Evolutionary conservation across 2,329 filamentous ascomycete species (phyloP), one percentile per base, ranked within the genome.

Genomic region (Davidsoniella eucalypti): DNA sequence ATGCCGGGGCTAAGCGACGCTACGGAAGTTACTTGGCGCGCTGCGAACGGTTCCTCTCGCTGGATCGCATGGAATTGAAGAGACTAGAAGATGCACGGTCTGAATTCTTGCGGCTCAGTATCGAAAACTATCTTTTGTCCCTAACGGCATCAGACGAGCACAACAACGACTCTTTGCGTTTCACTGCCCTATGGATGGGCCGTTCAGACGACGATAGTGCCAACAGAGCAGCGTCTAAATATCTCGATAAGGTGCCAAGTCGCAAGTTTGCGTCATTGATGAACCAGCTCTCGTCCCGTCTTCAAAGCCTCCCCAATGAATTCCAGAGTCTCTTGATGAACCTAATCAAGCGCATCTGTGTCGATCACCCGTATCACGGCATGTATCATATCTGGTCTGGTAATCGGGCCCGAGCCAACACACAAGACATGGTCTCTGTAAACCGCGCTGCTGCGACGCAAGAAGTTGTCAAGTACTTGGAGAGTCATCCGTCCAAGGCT

Each of bases 311-410:
- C 29, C 65, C 72, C 1, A 74, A 72, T 1, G 61, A 69, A 0
- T 98, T 99, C 59, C 92, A 98, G 59, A 71, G 69, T 39, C 70
- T 90, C 1, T 69, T 99, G 2, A 76, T 78, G 47, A 69, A 71
- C 2, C 68, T 98, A 16, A 80, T 96, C 3, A 78, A 80, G 59
- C 80, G 80, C 7, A 94, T 98, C 50, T 96, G 90, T 60, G 71
- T 76, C 9, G 87, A 98, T 52, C 92, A 99, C 64, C 93, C 92
- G 0, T 94, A 88, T 62, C 93, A 98, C 61, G 87, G 87, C 45
- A 90, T 96, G 80, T 94, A 98, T 61, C 88, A 96, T 58, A 86
- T 98, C 40, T 95, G 90, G 70, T 85, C 88, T 2, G 81, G 83
- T 18, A 80, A 77, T 42, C 84, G 80, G 58, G 78, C 75, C 48